phyloP scores from a whole-genome alignment of 1,284 basidiomycete genomes.

The Coniferiporia sulphurascens region DNA sequence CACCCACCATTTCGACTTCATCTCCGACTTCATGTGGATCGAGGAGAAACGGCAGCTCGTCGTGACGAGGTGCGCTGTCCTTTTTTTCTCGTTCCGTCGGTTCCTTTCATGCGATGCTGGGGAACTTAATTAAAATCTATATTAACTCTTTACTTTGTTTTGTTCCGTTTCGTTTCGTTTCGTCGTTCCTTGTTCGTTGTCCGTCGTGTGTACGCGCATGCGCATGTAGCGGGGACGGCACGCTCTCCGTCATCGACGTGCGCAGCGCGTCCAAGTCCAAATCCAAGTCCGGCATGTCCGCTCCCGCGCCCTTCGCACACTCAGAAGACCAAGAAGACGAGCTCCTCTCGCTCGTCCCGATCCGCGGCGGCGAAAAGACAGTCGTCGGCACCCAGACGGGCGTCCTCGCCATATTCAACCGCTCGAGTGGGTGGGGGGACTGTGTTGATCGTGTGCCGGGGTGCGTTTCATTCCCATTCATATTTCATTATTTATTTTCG shows the following conservation, averaged over 20 bases:
- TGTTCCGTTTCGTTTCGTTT: too few species aligned
- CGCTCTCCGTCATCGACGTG: constrained; percentile 85
- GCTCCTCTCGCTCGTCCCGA: constrained; percentile 76
- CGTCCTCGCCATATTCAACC: constrained; percentile 88
- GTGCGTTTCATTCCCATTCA: constrained; percentile 33
- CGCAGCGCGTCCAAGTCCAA: constrained; percentile 63
- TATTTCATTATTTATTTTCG: neutral
- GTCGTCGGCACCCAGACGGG: constrained; percentile 90
- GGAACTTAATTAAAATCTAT: neutral
- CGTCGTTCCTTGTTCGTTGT: neutral
- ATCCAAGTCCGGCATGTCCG: too few species aligned
- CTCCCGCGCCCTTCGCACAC: constrained; percentile 46
- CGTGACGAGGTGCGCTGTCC: constrained; percentile 64
- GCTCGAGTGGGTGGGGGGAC: constrained; percentile 83
- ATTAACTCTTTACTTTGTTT: too few species aligned
- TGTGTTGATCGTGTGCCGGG: constrained; percentile 93
- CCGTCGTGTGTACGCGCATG: neutral
- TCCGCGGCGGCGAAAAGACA: constrained; percentile 71
- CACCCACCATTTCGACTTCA: constrained; percentile 92
- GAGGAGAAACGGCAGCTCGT: constrained; percentile 83
- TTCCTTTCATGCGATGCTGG: neutral
- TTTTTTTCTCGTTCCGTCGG: neutral
- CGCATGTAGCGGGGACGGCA: constrained; percentile 79
- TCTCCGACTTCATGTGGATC: constrained; percentile 88
- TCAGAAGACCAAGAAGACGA: constrained; percentile 97